Evolutionary conservation across 805 yeast species (phyloP), one percentile per base, ranked within the genome.

Genomic region (Zygoascus bituminiphila): DNA sequence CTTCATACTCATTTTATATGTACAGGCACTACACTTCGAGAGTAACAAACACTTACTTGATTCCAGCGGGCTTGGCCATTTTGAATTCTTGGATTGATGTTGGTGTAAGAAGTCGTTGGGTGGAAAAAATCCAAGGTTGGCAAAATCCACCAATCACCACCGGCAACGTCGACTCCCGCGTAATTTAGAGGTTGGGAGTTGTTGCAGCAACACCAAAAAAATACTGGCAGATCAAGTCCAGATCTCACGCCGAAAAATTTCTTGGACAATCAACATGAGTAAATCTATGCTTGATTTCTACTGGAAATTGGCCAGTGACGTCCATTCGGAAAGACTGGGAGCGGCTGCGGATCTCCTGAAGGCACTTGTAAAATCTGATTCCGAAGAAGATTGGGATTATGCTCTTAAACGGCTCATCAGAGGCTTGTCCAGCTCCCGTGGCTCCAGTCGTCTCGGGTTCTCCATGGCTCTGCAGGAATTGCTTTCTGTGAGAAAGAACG

Each of bases 401-500:
- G 93, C 95, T 0, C 65, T 86, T 47, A 77, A 78, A 53, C 75
- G 98, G 60, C 71, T 91, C 53, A 75, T 87, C 54, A 82, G 80
- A 53, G 97, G 98, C 45, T 68, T 91, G 26, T 72, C 88, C 4
- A 84, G 96, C 5, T 76, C 88, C 14, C 77, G 93, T 58, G 94
- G 84, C 21, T 75, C 88, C 43, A 93, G 96, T 1, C 72, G 97
- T 49, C 66, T 86, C 24, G 98, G 98, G 4, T 91, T 83, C 60
- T 85, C 96, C 2, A 77, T 87, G 74, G 91, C 96, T 41, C 67
- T 91, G 40, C 78, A 89, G 0, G 97, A 91, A 62, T 53, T 67
- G 9, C 51, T 67, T 17, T 47, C 48, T 12, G 51, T 54, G 14
- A 54, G 73, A 47, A 42, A 47, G 53, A 57, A 52, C 6, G 45